A percentile compares a stretch with the other conserved stretches of the same genome.
Evolutionary conservation across 192 early-diverging fungal species (phyloP).

Genomic region (Entomortierella parvispora): DNA sequence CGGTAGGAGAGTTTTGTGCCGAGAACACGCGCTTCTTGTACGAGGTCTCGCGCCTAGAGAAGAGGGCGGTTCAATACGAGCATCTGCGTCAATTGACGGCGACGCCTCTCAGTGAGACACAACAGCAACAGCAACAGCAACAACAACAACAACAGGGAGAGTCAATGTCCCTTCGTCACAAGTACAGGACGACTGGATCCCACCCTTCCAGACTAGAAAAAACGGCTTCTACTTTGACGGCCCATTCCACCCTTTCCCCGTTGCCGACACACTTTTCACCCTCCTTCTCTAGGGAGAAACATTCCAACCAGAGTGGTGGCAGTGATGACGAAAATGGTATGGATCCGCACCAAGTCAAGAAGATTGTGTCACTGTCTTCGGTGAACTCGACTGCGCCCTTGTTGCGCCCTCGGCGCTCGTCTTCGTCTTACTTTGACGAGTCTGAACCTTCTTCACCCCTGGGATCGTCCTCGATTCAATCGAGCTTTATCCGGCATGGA

Average conservation of each 20-base stretch:
- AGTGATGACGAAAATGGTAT: neutral
- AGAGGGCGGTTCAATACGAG: constrained; percentile 38
- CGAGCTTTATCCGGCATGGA: constrained; percentile 15
- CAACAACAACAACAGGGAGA: neutral
- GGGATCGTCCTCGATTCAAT: constrained; percentile 18
- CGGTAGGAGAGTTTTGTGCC: constrained; percentile 47
- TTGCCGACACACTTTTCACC: constrained; percentile 27
- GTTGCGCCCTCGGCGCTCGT: constrained; percentile 19
- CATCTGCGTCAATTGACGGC: constrained; percentile 23
- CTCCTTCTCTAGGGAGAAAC: too few relatives aligned
- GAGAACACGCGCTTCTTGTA: constrained; percentile 47
- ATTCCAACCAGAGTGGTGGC: neutral
- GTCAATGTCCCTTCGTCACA: neutral
- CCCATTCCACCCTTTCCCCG: constrained; percentile 17
- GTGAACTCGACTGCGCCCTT: constrained; percentile 36
- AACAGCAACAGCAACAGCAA: neutral
- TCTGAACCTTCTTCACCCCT: constrained; percentile 48
- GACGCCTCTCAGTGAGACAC: neutral
- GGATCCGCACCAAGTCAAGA: constrained; percentile 30
- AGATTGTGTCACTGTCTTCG: constrained; percentile 41
- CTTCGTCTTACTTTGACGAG: constrained; percentile 24
- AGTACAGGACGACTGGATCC: neutral
- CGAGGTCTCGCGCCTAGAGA: constrained; percentile 38
- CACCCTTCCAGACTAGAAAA: neutral
- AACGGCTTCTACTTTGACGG: constrained; percentile 11